Percentiles rank a stretch among this genome's conserved stretches.
phyloP scores from a whole-genome alignment of 495 filamentous ascomycete species.

The Penicillium lividum region DNA sequence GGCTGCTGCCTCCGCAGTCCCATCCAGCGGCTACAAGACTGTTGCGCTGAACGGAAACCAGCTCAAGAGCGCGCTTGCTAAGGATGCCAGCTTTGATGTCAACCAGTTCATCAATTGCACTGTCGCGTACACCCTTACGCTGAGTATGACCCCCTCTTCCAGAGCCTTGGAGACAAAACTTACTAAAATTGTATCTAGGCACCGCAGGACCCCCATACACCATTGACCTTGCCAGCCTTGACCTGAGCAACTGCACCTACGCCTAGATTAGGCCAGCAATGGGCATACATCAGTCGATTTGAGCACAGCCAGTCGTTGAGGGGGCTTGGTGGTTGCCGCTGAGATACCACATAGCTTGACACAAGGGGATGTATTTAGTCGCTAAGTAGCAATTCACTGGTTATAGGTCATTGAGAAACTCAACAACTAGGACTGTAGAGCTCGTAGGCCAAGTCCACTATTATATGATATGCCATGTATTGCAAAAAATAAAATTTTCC shows the following conservation, averaged over 20 bases:
- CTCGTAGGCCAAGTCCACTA: too few relatives aligned
- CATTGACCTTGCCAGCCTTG: constrained; percentile 16
- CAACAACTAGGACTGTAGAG: neutral
- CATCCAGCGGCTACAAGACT: neutral
- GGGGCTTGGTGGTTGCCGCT: neutral
- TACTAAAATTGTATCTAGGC: constrained; percentile 3
- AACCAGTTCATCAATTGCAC: constrained; percentile 19
- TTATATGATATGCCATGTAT: too few relatives aligned
- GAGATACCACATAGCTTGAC: neutral
- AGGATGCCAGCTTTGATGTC: neutral
- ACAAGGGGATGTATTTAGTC: neutral
- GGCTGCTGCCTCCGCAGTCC: constrained; percentile 10
- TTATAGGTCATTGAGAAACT: neutral
- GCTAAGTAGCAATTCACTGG: neutral
- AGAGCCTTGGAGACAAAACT: neutral
- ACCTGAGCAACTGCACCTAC: constrained; percentile 21
- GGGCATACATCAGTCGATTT: neutral
- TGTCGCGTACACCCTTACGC: constrained; percentile 16
- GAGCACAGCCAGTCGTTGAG: neutral
- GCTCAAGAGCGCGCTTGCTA: constrained; percentile 12
- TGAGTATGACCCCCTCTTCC: constrained; percentile 11
- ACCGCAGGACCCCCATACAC: constrained; percentile 14
- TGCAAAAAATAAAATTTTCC: too few relatives aligned
- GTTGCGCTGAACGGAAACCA: constrained; percentile 12
- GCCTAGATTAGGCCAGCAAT: neutral